These are phyloP conservation scores for Cyberlindnera euphorbiae DNA, from an alignment of 805 yeast species.

Conservation along the genomic window DNA sequence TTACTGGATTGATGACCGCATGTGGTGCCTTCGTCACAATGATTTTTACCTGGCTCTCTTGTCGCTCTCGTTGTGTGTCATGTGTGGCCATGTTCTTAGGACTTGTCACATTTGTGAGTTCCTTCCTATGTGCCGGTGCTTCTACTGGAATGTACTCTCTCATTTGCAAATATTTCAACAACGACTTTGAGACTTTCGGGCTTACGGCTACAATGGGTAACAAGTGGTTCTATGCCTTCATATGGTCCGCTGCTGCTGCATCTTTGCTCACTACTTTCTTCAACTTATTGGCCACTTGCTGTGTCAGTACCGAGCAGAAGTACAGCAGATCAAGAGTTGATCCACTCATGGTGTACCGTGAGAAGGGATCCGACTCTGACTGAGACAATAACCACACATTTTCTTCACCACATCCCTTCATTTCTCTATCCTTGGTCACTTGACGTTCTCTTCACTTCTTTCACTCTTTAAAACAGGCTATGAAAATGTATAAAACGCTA, in stretches of 20 bases:
- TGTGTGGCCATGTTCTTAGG: slow-evolving; percentile 42
- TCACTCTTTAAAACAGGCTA: too few relatives aligned
- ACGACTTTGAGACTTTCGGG: slow-evolving; percentile 45
- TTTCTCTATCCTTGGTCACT: background rate
- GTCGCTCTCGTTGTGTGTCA: slow-evolving; percentile 42
- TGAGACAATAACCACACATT: background rate
- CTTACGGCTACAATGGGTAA: slow-evolving; percentile 46
- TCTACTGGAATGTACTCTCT: slow-evolving; percentile 58
- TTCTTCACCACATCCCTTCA: background rate
- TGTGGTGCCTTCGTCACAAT: slow-evolving; percentile 36
- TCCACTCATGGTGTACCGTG: slow-evolving; percentile 20
- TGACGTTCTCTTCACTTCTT: too few relatives aligned
- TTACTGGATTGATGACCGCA: slow-evolving; percentile 47
- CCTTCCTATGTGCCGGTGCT: slow-evolving; percentile 45
- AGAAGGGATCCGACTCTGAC: slow-evolving; percentile 12
- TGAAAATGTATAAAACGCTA: too few relatives aligned
- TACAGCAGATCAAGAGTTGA: slow-evolving; percentile 4
- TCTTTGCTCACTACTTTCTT: slow-evolving; percentile 35
- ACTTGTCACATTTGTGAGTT: slow-evolving; percentile 33
- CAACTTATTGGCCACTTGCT: slow-evolving; percentile 34
- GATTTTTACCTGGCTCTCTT: slow-evolving; percentile 40
- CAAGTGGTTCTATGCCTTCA: slow-evolving; percentile 46
- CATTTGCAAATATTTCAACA: slow-evolving; percentile 47
- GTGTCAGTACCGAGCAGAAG: slow-evolving; percentile 28
- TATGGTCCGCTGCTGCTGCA: slow-evolving; percentile 61